These are phyloP conservation scores for Phytophthora hybrid DNA, from an alignment of 352 stramenopile genomes.

Conservation along the genomic window DNA sequence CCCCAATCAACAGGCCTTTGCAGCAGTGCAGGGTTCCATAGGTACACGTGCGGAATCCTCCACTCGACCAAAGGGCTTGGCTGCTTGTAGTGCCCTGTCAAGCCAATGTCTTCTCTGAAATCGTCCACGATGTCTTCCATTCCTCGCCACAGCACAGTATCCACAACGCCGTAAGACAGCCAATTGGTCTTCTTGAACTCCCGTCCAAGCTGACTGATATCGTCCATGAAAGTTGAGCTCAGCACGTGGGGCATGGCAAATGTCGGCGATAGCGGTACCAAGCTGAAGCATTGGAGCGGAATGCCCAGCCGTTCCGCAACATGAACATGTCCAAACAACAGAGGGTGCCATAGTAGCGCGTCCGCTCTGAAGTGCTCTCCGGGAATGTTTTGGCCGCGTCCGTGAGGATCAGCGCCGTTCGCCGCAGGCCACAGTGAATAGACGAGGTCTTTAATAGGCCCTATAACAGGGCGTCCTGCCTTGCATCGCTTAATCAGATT, in stretches of 20 bases:
- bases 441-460: constrained; percentile 40
- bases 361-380: constrained; percentile 54
- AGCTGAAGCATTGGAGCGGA: constrained; percentile 52
- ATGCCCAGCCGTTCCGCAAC: constrained; percentile 57
- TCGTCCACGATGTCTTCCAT: constrained; percentile 47
- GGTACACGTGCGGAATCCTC: constrained; percentile 54
- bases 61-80: constrained; percentile 49
- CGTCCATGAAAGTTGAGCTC: constrained; percentile 40
- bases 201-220: constrained; percentile 32
- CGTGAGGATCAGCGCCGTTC: constrained; percentile 39
- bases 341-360: constrained; percentile 49
- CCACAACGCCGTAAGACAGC: constrained; percentile 52
- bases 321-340: constrained; percentile 49
- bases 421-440: constrained; percentile 50
- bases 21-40: constrained; percentile 51
- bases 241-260: constrained; percentile 56
- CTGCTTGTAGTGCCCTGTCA: constrained; percentile 38
- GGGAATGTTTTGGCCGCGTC: constrained; percentile 33
- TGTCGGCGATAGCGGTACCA: constrained; percentile 48
- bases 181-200: constrained; percentile 49
- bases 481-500: constrained; percentile 41
- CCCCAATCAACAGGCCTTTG: constrained; percentile 53
- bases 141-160: constrained; percentile 46
- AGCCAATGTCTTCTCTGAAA: constrained; percentile 50
- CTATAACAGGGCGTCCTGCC: constrained; percentile 29